Conservation (phyloP, 1,284 basidiomycete species). For the Puccinia novopanici region DNA sequence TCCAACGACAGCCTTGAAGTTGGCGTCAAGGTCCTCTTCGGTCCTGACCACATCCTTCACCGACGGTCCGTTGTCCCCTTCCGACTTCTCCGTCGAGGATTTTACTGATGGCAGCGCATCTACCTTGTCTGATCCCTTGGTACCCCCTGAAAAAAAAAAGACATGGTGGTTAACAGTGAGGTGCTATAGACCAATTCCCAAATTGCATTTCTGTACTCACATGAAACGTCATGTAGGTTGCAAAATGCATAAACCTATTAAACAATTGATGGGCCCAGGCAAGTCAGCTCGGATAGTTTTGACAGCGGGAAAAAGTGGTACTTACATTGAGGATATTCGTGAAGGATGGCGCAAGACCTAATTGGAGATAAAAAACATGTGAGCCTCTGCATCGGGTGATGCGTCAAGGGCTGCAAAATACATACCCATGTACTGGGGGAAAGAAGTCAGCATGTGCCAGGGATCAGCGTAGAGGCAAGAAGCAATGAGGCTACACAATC, state of each 20-base stretch:
- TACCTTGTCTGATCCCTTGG: constrained; percentile 92
- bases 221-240: constrained; percentile 72
- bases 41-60: constrained; percentile 58
- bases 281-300: not conserved
- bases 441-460: constrained; percentile 97
- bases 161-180: no score
- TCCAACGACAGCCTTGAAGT: constrained; percentile 88
- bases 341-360: constrained; percentile 80
- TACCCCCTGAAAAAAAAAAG: no score
- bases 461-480: constrained; percentile 94
- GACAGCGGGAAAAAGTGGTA: not conserved
- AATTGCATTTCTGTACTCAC: constrained; percentile 17
- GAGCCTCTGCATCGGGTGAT: no score
- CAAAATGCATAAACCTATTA: no score
- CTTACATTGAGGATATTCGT: constrained; percentile 72
- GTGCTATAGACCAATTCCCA: not conserved
- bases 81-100: constrained; percentile 71
- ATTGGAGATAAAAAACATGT: no score
- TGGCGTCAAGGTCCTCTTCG: constrained; percentile 84
- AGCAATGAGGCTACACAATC: constrained; percentile 67
- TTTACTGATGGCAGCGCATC: constrained; percentile 88
- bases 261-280: constrained; percentile 86
- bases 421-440: constrained; percentile 76
- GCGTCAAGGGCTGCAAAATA: constrained; percentile 83
- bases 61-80: constrained; percentile 74